Evolutionary conservation across 768 basidiomycete genomes (phyloP).

Genomic region (Tephrocybe rancida): DNA sequence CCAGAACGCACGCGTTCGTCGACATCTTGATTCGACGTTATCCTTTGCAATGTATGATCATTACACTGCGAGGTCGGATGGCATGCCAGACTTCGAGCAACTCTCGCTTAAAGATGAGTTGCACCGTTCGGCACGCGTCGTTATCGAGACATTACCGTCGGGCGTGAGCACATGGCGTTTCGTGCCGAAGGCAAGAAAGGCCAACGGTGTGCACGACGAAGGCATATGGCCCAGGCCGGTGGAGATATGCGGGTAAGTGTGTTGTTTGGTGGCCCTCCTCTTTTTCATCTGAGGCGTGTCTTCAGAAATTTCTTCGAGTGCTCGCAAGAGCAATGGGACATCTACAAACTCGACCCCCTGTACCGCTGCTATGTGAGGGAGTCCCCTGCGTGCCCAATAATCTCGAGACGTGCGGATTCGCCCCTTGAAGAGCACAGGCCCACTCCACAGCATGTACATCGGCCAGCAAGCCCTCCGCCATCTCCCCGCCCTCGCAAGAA

Average conservation of each 20-base stretch:
- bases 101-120: conserved; percentile 48
- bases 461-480: conserved; percentile 1
- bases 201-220: conserved; percentile 62
- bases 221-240: conserved; percentile 72
- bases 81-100: conserved; percentile 38
- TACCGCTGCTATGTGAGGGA: conserved; percentile 65
- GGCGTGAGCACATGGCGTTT: conserved; percentile 71
- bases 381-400: conserved; percentile 28
- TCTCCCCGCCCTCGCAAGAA: conserved; percentile 5
- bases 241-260: conserved; percentile 68
- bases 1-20: conserved; percentile 65
- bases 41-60: conserved; percentile 79
- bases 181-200: conserved; percentile 68
- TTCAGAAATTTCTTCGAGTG: conserved; percentile 50
- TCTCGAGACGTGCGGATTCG: conserved; percentile 1
- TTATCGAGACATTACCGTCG: conserved; percentile 65
- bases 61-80: conserved; percentile 51
- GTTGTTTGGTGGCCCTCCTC: neutral
- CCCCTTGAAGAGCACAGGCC: conserved; percentile 1
- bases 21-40: conserved; percentile 57
- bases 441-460: neutral
- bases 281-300: conserved; percentile 12
- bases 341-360: conserved; percentile 78
- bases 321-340: conserved; percentile 83
- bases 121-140: conserved; percentile 67